Evolutionary conservation across 2,329 filamentous ascomycete genomes (phyloP).

Genomic region (Myriosclerotinia duriaeana): DNA sequence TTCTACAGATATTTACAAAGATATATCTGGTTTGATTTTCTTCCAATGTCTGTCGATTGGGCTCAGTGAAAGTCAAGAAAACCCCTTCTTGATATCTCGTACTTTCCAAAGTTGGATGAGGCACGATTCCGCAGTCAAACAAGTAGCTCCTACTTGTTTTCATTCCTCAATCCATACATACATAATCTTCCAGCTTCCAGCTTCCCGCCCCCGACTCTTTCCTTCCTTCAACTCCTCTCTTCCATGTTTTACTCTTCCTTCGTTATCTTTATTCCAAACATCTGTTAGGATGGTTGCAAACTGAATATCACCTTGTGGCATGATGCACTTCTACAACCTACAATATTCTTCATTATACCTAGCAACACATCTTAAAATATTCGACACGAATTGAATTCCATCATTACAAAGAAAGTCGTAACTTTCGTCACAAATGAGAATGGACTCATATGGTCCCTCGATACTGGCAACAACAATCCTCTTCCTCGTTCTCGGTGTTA

Average conservation of each 20-base stretch:
- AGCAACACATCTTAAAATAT: constrained; percentile 6
- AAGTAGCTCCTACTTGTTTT: not conserved
- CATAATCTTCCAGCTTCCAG: not conserved
- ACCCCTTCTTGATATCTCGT: not conserved
- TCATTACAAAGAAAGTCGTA: not conserved
- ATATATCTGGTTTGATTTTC: not conserved
- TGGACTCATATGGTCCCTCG: constrained; percentile 22
- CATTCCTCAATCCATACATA: not conserved
- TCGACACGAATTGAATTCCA: not conserved
- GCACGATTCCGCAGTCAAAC: not conserved
- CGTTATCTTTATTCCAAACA: not conserved
- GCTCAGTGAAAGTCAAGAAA: too few species aligned
- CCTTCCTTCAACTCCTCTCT: not conserved
- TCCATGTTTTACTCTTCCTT: not conserved
- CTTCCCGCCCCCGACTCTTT: not conserved
- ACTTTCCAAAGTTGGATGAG: constrained; percentile 5
- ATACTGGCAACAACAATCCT: constrained; percentile 16
- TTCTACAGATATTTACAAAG: not conserved
- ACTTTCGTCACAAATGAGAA: constrained; percentile 2
- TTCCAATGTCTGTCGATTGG: not conserved
- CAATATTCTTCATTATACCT: constrained; percentile 18
- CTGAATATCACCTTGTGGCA: constrained; percentile 1
- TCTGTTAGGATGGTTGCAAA: not conserved
- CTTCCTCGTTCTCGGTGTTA: constrained; percentile 18
- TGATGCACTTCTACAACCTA: constrained; percentile 15